Evolutionary conservation across 768 basidiomycete genomes (phyloP).

Genomic region (Filobasidium floriforme): DNA sequence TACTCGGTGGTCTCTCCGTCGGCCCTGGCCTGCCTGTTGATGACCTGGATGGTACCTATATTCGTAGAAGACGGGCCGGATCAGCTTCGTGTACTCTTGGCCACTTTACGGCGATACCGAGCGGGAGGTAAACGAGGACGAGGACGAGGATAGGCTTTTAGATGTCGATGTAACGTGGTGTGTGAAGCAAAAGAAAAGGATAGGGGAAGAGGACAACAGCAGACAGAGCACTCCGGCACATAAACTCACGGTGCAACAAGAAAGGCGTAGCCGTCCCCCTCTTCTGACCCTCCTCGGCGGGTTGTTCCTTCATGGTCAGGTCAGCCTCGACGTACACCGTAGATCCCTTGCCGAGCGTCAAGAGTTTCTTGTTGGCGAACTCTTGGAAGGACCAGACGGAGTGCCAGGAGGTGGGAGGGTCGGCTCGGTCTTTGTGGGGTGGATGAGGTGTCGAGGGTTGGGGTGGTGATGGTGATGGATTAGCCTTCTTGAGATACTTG

Average conservation of each 20-base stretch:
- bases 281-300: neutral
- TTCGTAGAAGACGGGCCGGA: too few relatives aligned
- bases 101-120: too few relatives aligned
- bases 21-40: neutral
- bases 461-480: neutral
- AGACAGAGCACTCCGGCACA: neutral
- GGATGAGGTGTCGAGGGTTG: neutral
- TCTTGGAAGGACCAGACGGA: constrained; percentile 16
- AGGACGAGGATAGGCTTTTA: too few relatives aligned
- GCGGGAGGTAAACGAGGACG: too few relatives aligned
- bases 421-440: neutral
- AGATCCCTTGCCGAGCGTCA: constrained; percentile 4
- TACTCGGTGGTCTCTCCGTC: neutral
- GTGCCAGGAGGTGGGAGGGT: constrained; percentile 14
- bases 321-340: constrained; percentile 18
- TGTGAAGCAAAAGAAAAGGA: neutral
- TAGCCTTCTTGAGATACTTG: neutral
- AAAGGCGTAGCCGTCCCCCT: neutral
- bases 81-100: too few relatives aligned
- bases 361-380: neutral
- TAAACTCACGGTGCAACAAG: constrained; percentile 13
- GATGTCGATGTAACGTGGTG: too few relatives aligned
- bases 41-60: constrained; percentile 3
- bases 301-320: constrained; percentile 16
- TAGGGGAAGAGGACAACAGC: neutral